Evolutionary conservation across 345 rosid genomes (phyloP).

Genomic region (Triadica sebifera): DNA sequence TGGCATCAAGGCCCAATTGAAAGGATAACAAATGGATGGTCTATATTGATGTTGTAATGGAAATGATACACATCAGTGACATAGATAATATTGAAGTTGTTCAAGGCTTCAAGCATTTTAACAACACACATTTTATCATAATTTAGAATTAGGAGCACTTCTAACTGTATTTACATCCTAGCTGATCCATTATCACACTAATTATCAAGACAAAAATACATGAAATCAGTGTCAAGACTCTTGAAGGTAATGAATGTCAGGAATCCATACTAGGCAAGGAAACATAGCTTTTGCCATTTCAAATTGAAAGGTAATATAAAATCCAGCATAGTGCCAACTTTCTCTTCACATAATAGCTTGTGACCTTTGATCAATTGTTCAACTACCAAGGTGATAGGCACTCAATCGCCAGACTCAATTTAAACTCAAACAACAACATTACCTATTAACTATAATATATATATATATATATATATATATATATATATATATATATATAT

Average conservation of each 20-base stretch:
- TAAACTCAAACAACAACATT: neutral
- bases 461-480: no score
- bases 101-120: neutral
- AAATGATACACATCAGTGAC: neutral
- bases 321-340: neutral
- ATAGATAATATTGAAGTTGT: neutral
- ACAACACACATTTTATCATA: neutral
- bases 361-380: neutral
- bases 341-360: neutral
- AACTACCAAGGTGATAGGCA: neutral
- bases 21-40: neutral
- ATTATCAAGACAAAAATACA: neutral
- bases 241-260: neutral
- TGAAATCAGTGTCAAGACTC: neutral
- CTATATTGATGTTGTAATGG: neutral
- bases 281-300: neutral
- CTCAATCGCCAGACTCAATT: neutral
- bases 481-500: no score
- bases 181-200: neutral
- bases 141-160: neutral
- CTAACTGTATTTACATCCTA: neutral
- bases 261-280: neutral
- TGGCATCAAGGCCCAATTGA: slow-evolving; percentile 3
- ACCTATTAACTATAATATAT: no score
- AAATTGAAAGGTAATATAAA: neutral